Base-by-base conservation (phyloP, 2,329 filamentous ascomycete species). In the Cladosporium sp. region DNA sequence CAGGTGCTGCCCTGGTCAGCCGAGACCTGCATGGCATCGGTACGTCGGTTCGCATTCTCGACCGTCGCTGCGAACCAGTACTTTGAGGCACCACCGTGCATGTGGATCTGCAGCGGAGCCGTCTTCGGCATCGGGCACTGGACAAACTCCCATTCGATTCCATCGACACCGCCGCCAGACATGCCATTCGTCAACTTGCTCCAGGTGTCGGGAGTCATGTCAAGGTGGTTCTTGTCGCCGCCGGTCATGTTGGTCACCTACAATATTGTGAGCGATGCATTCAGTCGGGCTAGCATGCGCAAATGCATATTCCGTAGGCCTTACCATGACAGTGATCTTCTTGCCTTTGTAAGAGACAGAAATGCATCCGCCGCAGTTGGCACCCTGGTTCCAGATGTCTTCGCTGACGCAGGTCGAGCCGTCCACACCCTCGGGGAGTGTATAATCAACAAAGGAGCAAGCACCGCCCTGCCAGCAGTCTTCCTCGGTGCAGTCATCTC, bases 141-240 rank as follows among this genome's bases (percentile, higher is more conserved):
- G 64, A 42, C 70, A 63, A 57, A 61, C 40, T 59, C 51, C 59
- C 59, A 61, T 18, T 52, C 72, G 69, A 56, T 54, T 22, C 50
- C 54, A 38, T 54, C 44, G 14, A 54, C 52, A 22, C 51, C 45
- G 35, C 53, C 55, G 28, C 52, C 54, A 7, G 46, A 48, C 28
- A 42, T 43, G 34, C 45, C 54, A 50, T 45, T 44, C 44, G 55
- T 52, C n/a, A 59, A 33, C 37, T 57, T 49, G 13, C 48, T 35
- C 50, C 52, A 59, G 42, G 52, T 56, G 38, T 51, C 45, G 19
- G 54, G 50, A 10, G 48, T 51, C 54, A 58, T 52, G 43, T 58
- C 54, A 18, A 58, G 34, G 51, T 56, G 56, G 37, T 58, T 54
- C 34, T 45, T 52, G 42, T 54, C 49, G 8, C 49, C 41, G 19